A percentile compares a stretch with the other conserved stretches of the same genome.
phyloP scores from a whole-genome alignment of 192 early-diverging fungal species.

The Mortierella alpina region DNA sequence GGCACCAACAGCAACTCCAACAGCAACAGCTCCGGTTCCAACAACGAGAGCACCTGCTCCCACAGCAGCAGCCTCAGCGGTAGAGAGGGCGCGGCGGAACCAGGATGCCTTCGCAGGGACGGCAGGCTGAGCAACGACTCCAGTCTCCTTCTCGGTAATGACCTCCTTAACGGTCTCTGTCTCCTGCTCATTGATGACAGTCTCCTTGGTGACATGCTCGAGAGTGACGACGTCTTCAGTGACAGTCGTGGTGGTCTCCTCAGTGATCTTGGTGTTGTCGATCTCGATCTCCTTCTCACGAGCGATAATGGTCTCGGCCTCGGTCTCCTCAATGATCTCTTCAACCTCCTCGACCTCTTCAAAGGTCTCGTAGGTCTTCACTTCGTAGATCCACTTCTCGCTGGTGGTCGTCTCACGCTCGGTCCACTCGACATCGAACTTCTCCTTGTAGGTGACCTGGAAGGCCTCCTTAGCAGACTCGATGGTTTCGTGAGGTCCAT shows the following conservation, averaged over 20 bases:
- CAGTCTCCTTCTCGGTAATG: slow-evolving; percentile 6
- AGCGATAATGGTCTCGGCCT: slow-evolving; percentile 20
- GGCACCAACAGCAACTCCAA: slow-evolving; percentile 2
- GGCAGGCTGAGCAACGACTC: not conserved
- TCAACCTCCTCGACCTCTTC: slow-evolving; percentile 37
- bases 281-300: slow-evolving; percentile 21
- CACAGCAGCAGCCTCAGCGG: slow-evolving; percentile 12
- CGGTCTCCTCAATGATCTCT: slow-evolving; percentile 37
- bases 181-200: not conserved
- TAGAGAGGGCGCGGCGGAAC: slow-evolving; percentile 19
- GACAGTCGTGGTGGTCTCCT: no score
- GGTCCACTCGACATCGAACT: slow-evolving; percentile 23
- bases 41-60: slow-evolving; percentile 12
- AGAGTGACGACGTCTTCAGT: not conserved
- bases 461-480: no score
- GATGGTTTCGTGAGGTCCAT: no score
- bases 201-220: not conserved
- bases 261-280: not conserved
- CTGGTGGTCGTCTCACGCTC: slow-evolving; percentile 19
- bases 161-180: not conserved
- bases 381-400: slow-evolving; percentile 29
- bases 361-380: slow-evolving; percentile 35
- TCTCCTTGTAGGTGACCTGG: slow-evolving; percentile 27
- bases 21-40: slow-evolving; percentile 12
- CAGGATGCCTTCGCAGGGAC: slow-evolving; percentile 13